phyloP scores from a whole-genome alignment of 768 basidiomycete species.

The Auriscalpium orientale region DNA sequence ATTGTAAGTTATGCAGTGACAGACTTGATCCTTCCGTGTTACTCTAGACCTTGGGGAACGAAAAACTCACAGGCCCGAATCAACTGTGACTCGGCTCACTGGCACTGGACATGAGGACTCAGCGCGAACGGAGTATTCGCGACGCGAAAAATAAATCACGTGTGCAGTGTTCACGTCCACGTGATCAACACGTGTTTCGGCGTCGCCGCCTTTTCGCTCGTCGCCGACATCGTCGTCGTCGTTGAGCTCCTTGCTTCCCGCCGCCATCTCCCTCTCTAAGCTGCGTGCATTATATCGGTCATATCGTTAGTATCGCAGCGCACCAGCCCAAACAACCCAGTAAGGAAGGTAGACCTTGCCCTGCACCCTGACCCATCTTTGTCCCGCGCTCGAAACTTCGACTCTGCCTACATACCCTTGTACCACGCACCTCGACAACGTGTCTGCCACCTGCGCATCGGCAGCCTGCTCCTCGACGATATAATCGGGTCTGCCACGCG shows the following conservation, averaged over 20 bases:
- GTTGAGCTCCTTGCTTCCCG: background rate
- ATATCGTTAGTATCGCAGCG: background rate
- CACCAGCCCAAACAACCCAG: constrained; percentile 1
- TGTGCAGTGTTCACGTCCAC: background rate
- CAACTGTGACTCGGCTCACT: no score
- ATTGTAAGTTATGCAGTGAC: no score
- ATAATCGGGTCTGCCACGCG: background rate
- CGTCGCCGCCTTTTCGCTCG: background rate
- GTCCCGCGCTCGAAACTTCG: background rate
- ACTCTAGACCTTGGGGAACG: no score
- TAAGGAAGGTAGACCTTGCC: background rate
- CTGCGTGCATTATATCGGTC: background rate
- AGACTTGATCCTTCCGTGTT: no score
- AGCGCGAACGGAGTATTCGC: background rate
- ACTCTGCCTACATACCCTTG: background rate
- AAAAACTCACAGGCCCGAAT: no score
- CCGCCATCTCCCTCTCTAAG: background rate
- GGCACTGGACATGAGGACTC: no score
- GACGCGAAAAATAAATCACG: constrained; percentile 6
- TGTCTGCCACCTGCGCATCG: no score
- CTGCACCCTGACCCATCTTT: constrained; percentile 5
- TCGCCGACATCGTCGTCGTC: background rate
- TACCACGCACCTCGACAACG: background rate
- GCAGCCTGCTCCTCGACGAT: background rate
- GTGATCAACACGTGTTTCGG: constrained; percentile 15